These are phyloP conservation scores for Moesziomyces parantarcticus DNA, from an alignment of 1,284 basidiomycete genomes.

Conservation along the genomic window DNA sequence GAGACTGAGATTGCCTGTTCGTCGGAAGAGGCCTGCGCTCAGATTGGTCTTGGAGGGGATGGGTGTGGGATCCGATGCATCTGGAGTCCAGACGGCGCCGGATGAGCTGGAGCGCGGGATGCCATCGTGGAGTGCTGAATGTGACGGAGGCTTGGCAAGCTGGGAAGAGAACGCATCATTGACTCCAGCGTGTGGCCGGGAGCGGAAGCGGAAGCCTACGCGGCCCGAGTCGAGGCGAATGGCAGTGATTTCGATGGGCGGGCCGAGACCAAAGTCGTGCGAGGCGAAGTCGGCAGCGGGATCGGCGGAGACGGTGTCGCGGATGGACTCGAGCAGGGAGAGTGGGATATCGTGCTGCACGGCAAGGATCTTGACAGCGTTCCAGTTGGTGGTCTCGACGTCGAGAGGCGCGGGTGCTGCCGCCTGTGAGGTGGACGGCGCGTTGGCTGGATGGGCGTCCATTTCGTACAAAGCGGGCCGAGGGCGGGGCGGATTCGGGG, in stretches of 20 bases:
- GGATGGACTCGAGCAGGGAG: constrained; percentile 17
- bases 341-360: constrained; percentile 52
- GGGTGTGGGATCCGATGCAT: constrained; percentile 3
- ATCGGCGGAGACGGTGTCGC: constrained; percentile 16
- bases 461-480: not conserved
- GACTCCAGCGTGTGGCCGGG: not conserved
- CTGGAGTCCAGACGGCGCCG: constrained; percentile 24
- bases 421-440: not conserved
- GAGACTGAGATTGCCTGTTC: constrained; percentile 41
- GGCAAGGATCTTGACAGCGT: constrained; percentile 56
- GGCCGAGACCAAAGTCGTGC: constrained; percentile 52
- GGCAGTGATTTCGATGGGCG: constrained; percentile 54
- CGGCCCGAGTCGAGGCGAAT: constrained; percentile 44
- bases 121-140: constrained; percentile 8
- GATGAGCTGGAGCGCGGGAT: constrained; percentile 49
- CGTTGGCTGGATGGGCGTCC: not conserved
- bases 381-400: constrained; percentile 63
- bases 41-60: constrained; percentile 4
- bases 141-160: not conserved
- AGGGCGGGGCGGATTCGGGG: not conserved
- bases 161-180: not conserved
- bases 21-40: constrained; percentile 34
- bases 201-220: constrained; percentile 51
- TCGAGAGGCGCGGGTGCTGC: constrained; percentile 20
- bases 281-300: constrained; percentile 2